phyloP scores from a whole-genome alignment of 768 basidiomycete genomes.

The Phanerochaete sordida region DNA sequence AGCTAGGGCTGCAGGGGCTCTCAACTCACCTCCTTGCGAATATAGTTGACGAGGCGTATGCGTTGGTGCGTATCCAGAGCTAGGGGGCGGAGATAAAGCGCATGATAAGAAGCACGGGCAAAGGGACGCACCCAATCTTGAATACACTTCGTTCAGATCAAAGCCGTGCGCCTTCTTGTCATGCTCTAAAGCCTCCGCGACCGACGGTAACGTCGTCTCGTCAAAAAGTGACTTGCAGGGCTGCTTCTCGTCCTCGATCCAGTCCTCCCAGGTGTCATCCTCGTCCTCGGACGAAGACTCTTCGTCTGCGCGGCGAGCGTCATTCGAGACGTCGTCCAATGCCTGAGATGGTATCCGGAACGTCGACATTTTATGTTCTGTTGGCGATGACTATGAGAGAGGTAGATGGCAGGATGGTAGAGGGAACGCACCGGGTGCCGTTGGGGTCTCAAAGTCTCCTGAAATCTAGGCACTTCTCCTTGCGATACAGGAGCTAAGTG shows the following conservation, averaged over 20 bases:
- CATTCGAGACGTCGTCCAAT: neutral
- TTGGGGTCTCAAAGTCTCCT: too few species aligned
- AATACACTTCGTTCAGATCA: slow-evolving; percentile 50
- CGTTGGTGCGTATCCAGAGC: slow-evolving; percentile 77
- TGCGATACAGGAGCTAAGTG: too few species aligned
- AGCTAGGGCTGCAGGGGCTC: neutral
- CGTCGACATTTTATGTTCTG: neutral
- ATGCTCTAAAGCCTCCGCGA: slow-evolving; percentile 53
- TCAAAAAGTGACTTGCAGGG: slow-evolving; percentile 77
- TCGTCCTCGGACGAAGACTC: slow-evolving; percentile 19
- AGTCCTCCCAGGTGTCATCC: slow-evolving; percentile 78
- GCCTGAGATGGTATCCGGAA: neutral
- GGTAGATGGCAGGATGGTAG: too few species aligned
- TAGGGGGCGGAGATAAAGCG: slow-evolving; percentile 23
- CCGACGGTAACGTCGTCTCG: slow-evolving; percentile 54
- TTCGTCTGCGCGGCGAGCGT: slow-evolving; percentile 14
- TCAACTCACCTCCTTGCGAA: slow-evolving; percentile 63
- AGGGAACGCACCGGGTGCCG: too few species aligned
- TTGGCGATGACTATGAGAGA: too few species aligned
- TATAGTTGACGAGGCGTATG: slow-evolving; percentile 83
- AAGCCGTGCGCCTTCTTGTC: slow-evolving; percentile 62
- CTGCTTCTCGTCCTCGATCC: slow-evolving; percentile 67
- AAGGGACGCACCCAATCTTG: slow-evolving; percentile 49
- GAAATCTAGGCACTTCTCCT: too few species aligned
- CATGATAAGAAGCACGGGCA: neutral